A percentile compares a stretch with the other conserved stretches of the same genome.
Conservation (phyloP, 768 basidiomycete genomes). For the Neoboletus magnificus region DNA sequence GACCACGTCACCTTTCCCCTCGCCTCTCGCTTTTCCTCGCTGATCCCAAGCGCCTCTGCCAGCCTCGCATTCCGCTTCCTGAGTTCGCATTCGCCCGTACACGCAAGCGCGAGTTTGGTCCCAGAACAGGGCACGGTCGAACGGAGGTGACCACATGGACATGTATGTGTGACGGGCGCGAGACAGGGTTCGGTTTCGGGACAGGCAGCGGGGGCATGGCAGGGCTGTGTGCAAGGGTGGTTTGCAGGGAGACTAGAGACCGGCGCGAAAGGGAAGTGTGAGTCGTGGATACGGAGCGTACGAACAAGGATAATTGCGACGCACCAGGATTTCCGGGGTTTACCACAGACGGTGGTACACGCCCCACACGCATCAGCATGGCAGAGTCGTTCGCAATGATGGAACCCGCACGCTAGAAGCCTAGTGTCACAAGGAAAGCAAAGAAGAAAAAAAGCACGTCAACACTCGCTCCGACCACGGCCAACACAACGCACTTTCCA, state of each 20-base stretch:
- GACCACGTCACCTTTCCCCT: conserved; percentile 49
- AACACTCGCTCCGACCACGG: not conserved
- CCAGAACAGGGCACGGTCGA: conserved; percentile 70
- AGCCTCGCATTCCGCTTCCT: conserved; percentile 84
- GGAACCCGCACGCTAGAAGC: conserved; percentile 80
- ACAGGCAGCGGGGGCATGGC: conserved; percentile 89
- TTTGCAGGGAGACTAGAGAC: conserved; percentile 55
- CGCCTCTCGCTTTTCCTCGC: conserved; percentile 41
- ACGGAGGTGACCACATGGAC: conserved; percentile 80
- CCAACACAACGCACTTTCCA: conserved; percentile 53
- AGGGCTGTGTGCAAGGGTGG: conserved; percentile 74
- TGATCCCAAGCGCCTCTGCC: conserved; percentile 91
- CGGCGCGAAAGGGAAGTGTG: not conserved
- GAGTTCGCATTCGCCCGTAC: conserved; percentile 77
- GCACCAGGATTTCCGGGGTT: conserved; percentile 80
- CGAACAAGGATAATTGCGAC: conserved; percentile 16
- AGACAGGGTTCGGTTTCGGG: conserved; percentile 77
- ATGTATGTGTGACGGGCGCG: conserved; percentile 61
- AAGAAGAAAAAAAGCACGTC: not conserved
- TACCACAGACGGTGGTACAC: conserved; percentile 79
- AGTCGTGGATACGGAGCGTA: not conserved
- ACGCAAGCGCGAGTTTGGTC: conserved; percentile 51
- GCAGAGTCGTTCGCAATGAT: conserved; percentile 80
- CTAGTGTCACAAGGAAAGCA: conserved; percentile 29
- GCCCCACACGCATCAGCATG: conserved; percentile 79